Evolutionary conservation across 192 early-diverging fungal species (phyloP), one percentile per base, ranked within the genome.

Genomic region (Chytriomyces sp.): DNA sequence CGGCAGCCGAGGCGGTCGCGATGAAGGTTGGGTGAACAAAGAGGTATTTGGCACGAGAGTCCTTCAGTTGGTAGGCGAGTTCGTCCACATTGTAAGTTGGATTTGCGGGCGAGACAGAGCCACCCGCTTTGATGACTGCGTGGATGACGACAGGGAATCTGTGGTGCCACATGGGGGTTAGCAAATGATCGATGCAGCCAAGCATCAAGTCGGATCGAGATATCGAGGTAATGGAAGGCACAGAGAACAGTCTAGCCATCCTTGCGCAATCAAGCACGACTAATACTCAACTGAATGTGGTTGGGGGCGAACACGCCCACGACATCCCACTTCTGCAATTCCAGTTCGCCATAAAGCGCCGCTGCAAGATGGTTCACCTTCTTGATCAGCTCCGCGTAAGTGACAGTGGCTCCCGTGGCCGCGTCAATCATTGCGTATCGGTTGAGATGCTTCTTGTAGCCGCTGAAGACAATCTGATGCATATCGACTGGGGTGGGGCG

Each of bases 81-180:
- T 98, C 96, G 65, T 85, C 80, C 66, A 85, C 84, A 6, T 90
- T 94, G 82, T 98, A 98, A 6, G 86, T 86, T 46, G 95, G 95
- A 68, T 96, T 98, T 45, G 90, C 90, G 11, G 91, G 90, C 1
- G 93, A 91, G 18, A 94, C 86, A 2, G 90, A 82, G n/a, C 78
- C 87, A 44, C 92, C 89, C 6, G 88, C 87, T 74, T 88, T 86
- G 11, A 93, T 84, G 44, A 89, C 81, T 23, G 89, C 89, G 50
- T 93, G 81, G 11, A 90, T 77, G 10, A 86, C 88, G 43, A 90
- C 77, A 26, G 92, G 89, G 79, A 90, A 75, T 47, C 73, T 75
- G 63, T 16, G 10, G 16, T 61, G 49, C 61, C 46, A 23, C 16
- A 49, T 9, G 50, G 23, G 23, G 64, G 44, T 63, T 26, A 60